phyloP scores from a whole-genome alignment of 495 filamentous ascomycete species.

The Podospora bellae-mahoneyi region DNA sequence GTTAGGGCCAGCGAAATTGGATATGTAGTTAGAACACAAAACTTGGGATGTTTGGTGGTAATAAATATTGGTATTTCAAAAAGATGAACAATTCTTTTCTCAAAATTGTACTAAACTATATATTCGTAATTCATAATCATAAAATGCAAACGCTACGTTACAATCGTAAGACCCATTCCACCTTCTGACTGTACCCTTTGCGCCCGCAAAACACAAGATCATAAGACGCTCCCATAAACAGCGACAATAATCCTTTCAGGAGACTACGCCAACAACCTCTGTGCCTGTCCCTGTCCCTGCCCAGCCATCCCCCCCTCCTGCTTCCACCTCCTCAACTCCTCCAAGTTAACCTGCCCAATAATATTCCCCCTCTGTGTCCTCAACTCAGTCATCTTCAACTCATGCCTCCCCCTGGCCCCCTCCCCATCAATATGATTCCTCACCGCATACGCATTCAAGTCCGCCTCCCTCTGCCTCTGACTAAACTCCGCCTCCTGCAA shows the following conservation, averaged over 20 bases:
- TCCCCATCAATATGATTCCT: slow-evolving; percentile 14
- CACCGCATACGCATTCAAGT: slow-evolving; percentile 8
- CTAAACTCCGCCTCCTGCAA: slow-evolving; percentile 9
- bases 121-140: background rate
- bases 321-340: slow-evolving; percentile 30
- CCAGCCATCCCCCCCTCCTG: slow-evolving; percentile 12
- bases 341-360: slow-evolving; percentile 29
- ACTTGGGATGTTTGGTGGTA: too few species aligned
- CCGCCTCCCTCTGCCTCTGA: slow-evolving; percentile 6
- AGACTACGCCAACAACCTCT: slow-evolving; percentile 3
- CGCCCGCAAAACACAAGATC: background rate
- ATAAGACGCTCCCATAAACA: background rate
- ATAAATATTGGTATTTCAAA: too few species aligned
- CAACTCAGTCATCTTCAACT: slow-evolving; percentile 27
- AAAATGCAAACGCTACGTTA: background rate
- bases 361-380: slow-evolving; percentile 27
- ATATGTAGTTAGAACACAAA: background rate
- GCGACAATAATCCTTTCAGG: background rate
- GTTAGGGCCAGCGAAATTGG: background rate
- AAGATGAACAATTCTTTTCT: too few species aligned
- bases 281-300: background rate
- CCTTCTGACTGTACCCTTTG: background rate
- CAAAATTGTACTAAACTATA: background rate
- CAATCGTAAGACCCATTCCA: background rate
- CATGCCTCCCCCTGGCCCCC: slow-evolving; percentile 10